Conservation (phyloP, 2,329 filamentous ascomycete species). For the Penicillium carneum region DNA sequence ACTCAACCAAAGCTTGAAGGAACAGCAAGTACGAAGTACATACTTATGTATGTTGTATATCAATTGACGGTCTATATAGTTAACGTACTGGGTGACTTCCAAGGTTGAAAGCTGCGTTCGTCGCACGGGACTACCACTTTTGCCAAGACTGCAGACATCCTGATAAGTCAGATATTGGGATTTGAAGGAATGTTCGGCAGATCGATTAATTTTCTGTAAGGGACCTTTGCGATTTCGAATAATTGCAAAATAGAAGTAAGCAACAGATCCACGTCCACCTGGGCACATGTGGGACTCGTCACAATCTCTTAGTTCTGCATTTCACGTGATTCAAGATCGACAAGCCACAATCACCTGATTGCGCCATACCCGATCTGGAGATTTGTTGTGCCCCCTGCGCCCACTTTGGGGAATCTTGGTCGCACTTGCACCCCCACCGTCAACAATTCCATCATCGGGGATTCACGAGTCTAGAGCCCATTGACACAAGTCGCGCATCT, state of each 20-base stretch:
- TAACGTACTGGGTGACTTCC: not conserved
- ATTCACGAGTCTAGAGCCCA: conserved; percentile 12
- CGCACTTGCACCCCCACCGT: conserved; percentile 37
- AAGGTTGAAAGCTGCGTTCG: conserved; percentile 15
- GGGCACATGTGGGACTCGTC: not conserved
- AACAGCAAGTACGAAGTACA: not conserved
- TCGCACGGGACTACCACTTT: conserved; percentile 35
- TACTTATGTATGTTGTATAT: not conserved
- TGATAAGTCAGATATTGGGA: conserved; percentile 1
- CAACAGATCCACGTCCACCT: not conserved
- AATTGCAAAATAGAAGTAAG: not conserved
- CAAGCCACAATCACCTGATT: conserved; percentile 38
- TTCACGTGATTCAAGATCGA: conserved; percentile 34
- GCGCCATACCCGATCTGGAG: conserved; percentile 46
- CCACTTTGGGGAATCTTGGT: conserved; percentile 33
- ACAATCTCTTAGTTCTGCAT: not conserved
- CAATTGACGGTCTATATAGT: not conserved
- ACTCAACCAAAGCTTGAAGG: not conserved
- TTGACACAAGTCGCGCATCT: not conserved
- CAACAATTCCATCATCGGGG: conserved; percentile 35
- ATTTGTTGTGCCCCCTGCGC: conserved; percentile 48
- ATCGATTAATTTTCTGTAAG: not conserved
- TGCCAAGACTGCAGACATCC: conserved; percentile 23
- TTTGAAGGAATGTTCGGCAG: not conserved
- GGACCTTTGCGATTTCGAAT: not conserved